Conservation (phyloP, 192 early-diverging fungal genomes). For the Fimicolochytrium jonesii region DNA sequence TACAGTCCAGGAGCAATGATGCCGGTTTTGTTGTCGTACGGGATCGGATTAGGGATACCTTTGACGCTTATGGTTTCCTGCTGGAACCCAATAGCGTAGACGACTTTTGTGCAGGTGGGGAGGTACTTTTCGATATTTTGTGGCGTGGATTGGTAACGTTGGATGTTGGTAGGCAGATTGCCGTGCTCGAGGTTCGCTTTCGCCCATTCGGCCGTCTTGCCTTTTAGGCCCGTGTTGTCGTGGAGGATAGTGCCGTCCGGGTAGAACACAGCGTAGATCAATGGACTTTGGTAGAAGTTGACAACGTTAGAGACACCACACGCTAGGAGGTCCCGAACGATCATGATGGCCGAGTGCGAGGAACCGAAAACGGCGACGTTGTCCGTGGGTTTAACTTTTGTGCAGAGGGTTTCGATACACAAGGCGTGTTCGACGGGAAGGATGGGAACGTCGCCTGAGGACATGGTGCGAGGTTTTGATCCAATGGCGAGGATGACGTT, state of each 20-base stretch:
- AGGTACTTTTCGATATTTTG: background rate
- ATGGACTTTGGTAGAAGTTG: conserved; percentile 7
- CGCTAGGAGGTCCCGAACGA: conserved; percentile 16
- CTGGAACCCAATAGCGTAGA: conserved; percentile 21
- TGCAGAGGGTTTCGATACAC: conserved; percentile 1
- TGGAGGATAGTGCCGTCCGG: conserved; percentile 2
- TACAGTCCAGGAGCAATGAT: conserved; percentile 9
- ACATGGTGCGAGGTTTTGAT: conserved; percentile 1
- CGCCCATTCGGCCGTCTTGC: conserved; percentile 20
- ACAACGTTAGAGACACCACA: background rate
- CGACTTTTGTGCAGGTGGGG: background rate
- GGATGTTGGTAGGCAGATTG: background rate
- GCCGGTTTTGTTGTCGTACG: conserved; percentile 7
- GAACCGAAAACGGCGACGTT: conserved; percentile 18
- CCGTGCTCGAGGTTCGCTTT: background rate
- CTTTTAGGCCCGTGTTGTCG: conserved; percentile 18
- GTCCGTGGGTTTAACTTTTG: background rate
- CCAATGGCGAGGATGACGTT: conserved; percentile 18
- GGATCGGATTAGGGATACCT: background rate
- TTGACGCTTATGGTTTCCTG: background rate
- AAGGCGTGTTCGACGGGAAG: conserved; percentile 15
- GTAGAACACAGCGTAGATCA: conserved; percentile 1
- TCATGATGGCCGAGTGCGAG: conserved; percentile 17
- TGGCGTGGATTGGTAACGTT: background rate
- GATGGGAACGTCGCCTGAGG: background rate